Evolutionary conservation across 148 eudicot species (phyloP).

Genomic region (Oxyria digyna): DNA sequence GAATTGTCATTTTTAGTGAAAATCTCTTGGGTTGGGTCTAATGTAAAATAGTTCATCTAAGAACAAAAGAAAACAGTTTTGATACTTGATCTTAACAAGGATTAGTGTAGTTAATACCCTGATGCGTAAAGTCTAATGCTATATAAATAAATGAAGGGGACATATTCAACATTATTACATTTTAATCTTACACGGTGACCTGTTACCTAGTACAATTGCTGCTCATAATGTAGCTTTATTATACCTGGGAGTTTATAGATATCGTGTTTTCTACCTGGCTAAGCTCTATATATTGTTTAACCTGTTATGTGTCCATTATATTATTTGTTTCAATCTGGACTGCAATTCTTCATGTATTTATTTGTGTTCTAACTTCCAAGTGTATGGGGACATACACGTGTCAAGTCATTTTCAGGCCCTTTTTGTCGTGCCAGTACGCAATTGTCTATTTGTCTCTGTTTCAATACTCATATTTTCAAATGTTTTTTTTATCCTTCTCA

Average conservation of each 20-base stretch:
- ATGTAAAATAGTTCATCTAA: neutral
- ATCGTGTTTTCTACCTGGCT: neutral
- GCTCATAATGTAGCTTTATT: neutral
- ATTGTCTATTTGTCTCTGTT: neutral
- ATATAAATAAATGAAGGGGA: neutral
- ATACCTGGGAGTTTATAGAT: neutral
- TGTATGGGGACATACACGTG: neutral
- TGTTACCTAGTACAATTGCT: neutral
- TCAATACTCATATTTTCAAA: neutral
- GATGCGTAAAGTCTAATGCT: neutral
- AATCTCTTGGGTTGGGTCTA: neutral
- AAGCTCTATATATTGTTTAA: neutral
- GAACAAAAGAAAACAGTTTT: neutral
- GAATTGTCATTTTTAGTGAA: neutral
- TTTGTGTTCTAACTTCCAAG: neutral
- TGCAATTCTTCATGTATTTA: neutral
- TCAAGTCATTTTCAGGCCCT: neutral
- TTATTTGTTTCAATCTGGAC: neutral
- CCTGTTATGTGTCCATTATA: neutral
- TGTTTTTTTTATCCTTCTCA: constrained; percentile 17
- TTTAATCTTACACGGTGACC: neutral
- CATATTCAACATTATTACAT: neutral
- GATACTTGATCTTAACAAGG: neutral
- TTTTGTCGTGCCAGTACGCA: neutral
- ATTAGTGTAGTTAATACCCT: neutral